phyloP scores from a whole-genome alignment of 306 rosid genomes.

The Rubus idaeus region DNA sequence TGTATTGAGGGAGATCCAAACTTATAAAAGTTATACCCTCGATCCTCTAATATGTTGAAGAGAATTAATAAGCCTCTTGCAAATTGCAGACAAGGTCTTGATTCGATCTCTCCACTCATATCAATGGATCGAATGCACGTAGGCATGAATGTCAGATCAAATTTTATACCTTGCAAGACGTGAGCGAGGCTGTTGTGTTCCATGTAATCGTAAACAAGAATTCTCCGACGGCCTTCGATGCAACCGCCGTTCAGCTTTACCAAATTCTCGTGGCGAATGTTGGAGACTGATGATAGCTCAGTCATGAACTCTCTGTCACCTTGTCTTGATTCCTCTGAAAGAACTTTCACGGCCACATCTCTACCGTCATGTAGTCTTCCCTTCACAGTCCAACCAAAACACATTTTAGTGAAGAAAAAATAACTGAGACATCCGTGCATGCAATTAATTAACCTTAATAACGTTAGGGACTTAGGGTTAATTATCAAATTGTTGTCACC shows the following conservation, averaged over 20 bases:
- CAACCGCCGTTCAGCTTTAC: constrained; percentile 32
- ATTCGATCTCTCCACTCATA: too few species aligned
- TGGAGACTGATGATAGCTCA: constrained; percentile 33
- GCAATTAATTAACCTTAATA: too few species aligned
- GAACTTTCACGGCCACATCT: constrained; percentile 32
- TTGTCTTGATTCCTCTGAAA: constrained; percentile 32
- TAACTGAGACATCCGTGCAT: background rate
- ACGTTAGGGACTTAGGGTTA: too few species aligned
- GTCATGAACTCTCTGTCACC: constrained; percentile 40
- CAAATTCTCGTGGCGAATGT: constrained; percentile 27
- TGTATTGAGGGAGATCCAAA: background rate
- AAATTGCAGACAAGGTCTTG: too few species aligned
- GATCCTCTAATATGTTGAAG: background rate
- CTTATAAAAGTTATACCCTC: background rate
- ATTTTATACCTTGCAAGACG: constrained; percentile 22
- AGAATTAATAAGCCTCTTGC: too few species aligned
- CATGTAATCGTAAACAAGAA: constrained; percentile 35
- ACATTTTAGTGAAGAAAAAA: background rate
- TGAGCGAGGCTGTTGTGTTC: constrained; percentile 29
- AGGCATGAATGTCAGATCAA: background rate
- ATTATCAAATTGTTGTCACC: too few species aligned
- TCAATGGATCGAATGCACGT: too few species aligned
- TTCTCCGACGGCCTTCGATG: constrained; percentile 25
- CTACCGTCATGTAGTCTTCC: constrained; percentile 26
- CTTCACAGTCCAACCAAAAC: constrained; percentile 13